Percentiles rank a stretch among this genome's conserved stretches.
These are phyloP conservation scores for Arxiozyma telluris DNA, from an alignment of 1,139 yeast genomes.

Conservation along the genomic window DNA sequence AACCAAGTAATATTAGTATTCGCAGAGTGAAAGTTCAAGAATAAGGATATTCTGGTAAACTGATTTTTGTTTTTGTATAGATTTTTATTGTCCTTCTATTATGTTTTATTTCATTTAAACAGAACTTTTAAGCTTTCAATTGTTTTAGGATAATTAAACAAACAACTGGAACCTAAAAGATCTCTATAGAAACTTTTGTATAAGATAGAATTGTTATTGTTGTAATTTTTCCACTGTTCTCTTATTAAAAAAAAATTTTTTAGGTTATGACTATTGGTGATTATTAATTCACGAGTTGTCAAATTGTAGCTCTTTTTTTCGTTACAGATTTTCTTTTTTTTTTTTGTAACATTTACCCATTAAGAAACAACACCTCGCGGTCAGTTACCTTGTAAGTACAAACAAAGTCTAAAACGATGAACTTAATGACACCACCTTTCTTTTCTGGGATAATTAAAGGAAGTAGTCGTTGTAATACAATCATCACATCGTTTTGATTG, in stretches of 20 bases:
- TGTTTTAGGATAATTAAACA: background rate
- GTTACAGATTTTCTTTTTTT: background rate
- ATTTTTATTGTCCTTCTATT: background rate
- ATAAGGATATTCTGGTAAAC: background rate
- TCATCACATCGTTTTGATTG: background rate
- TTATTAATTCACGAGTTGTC: no score
- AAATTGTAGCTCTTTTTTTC: background rate
- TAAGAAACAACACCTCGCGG: background rate
- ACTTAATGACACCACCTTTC: background rate
- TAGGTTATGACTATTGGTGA: background rate
- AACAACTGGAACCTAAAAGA: background rate
- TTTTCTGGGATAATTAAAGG: background rate
- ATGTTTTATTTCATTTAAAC: background rate
- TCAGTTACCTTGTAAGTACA: background rate
- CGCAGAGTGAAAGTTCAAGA: conserved; percentile 14
- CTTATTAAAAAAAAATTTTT: no score
- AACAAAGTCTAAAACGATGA: background rate
- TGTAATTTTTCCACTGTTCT: background rate
- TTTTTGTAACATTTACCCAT: background rate
- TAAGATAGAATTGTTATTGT: background rate
- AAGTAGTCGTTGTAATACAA: background rate
- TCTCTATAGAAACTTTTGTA: background rate
- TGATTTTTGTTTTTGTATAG: background rate
- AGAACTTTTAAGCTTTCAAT: background rate
- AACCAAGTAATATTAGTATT: conserved; percentile 81